Conservation (phyloP, 768 basidiomycete species). For the Nidularia sp. region DNA sequence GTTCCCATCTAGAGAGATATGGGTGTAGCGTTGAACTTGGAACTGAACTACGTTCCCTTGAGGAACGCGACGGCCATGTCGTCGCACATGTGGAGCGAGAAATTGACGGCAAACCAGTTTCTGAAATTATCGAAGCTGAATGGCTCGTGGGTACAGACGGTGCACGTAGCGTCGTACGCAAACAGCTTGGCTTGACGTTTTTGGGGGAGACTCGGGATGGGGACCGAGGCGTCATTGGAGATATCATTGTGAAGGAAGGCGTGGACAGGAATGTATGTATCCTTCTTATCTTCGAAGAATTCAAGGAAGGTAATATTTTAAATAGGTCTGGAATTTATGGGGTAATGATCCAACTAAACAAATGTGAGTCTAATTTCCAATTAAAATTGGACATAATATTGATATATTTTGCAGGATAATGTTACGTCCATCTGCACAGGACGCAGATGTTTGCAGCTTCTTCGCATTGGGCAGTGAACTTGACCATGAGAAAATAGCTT, state of each 20-base stretch:
- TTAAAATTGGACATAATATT: neutral
- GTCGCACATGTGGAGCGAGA: slow-evolving; percentile 16
- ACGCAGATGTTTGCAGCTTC: neutral
- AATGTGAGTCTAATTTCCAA: neutral
- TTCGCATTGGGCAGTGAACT: neutral
- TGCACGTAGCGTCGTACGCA: slow-evolving; percentile 31
- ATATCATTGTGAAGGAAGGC: slow-evolving; percentile 28
- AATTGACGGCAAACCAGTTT: slow-evolving; percentile 11
- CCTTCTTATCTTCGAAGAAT: slow-evolving; percentile 13
- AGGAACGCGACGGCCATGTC: slow-evolving; percentile 26
- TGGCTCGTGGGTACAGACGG: slow-evolving; percentile 40
- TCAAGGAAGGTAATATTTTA: neutral
- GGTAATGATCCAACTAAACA: neutral
- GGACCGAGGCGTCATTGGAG: slow-evolving; percentile 21
- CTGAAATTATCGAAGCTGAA: slow-evolving; percentile 20
- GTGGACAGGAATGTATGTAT: slow-evolving; percentile 20
- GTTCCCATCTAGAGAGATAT: slow-evolving; percentile 17
- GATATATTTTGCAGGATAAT: slow-evolving; percentile 10
- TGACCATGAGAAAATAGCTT: neutral
- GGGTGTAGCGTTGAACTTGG: slow-evolving; percentile 26
- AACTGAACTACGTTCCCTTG: slow-evolving; percentile 26
- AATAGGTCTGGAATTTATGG: neutral
- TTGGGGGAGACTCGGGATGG: slow-evolving; percentile 30
- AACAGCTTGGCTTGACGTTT: slow-evolving; percentile 35
- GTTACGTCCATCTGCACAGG: neutral